A percentile compares a stretch with the other conserved stretches of the same genome.
Conservation (phyloP, 768 basidiomycete species). For the Daedaleopsis nitida region DNA sequence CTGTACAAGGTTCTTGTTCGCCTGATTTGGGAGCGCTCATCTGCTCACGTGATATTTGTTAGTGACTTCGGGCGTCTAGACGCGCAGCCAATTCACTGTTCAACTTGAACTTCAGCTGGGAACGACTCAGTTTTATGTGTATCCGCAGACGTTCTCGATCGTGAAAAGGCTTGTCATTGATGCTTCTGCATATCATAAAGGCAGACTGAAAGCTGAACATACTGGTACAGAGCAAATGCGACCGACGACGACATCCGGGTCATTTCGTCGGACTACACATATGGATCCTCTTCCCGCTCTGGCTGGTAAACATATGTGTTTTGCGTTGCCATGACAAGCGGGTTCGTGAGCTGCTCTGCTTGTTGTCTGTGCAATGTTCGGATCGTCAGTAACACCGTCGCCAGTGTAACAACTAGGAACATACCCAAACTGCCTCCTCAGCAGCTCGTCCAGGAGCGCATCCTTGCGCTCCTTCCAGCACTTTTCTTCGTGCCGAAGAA, state of each 20-base stretch:
- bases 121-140: too few species aligned
- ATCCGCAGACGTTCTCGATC: not conserved
- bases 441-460: conserved; percentile 53
- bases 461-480: conserved; percentile 64
- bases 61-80: not conserved
- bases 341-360: conserved; percentile 25
- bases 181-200: conserved; percentile 5
- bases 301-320: conserved; percentile 15
- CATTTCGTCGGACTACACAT: not conserved
- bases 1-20: not conserved
- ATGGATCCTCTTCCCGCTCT: conserved; percentile 7
- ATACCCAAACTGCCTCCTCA: conserved; percentile 55
- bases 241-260: not conserved
- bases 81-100: too few species aligned
- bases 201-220: conserved; percentile 8
- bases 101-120: too few species aligned
- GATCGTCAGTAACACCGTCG: not conserved
- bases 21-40: not conserved
- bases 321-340: conserved; percentile 24
- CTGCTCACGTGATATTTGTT: not conserved
- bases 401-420: conserved; percentile 15
- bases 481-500: conserved; percentile 51
- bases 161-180: not conserved
- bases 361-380: conserved; percentile 11
- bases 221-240: conserved; percentile 2